phyloP scores from a whole-genome alignment of 768 basidiomycete species.

The Phylloporus arenicola region DNA sequence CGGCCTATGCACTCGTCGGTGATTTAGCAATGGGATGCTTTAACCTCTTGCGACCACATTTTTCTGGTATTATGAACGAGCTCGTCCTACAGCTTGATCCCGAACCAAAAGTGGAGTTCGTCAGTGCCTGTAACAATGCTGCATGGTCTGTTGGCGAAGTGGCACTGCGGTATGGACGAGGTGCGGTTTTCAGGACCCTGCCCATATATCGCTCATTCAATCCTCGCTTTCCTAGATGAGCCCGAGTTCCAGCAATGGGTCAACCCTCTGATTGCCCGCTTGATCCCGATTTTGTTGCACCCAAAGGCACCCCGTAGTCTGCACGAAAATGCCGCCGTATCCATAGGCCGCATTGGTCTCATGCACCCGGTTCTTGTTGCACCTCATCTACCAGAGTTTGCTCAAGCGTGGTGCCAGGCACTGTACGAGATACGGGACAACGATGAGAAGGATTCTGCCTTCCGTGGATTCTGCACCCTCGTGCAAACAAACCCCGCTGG shows the following conservation, averaged over 20 bases:
- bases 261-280: constrained; percentile 73
- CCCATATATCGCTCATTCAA: constrained; percentile 1
- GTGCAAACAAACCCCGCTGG: constrained; percentile 93
- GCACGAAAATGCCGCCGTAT: constrained; percentile 97
- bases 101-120: constrained; percentile 88
- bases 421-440: constrained; percentile 98
- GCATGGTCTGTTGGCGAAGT: constrained; percentile 99
- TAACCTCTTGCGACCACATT: constrained; percentile 72
- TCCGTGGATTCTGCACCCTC: constrained; percentile 93
- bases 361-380: constrained; percentile 89
- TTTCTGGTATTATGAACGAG: constrained; percentile 86
- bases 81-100: constrained; percentile 86
- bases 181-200: constrained; percentile 31
- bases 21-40: constrained; percentile 98
- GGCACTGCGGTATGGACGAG: constrained; percentile 82
- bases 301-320: constrained; percentile 90
- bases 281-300: constrained; percentile 90
- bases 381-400: constrained; percentile 84
- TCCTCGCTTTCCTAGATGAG: constrained; percentile 46
- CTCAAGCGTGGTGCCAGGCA: constrained; percentile 95
- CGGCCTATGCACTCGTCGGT: constrained; percentile 96
- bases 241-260: constrained; percentile 92
- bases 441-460: constrained; percentile 98
- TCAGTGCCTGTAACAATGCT: constrained; percentile 97
- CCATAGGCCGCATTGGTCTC: constrained; percentile 92